phyloP scores from a whole-genome alignment of 2,329 filamentous ascomycete species.

The Emmonsiellopsis sp. region DNA sequence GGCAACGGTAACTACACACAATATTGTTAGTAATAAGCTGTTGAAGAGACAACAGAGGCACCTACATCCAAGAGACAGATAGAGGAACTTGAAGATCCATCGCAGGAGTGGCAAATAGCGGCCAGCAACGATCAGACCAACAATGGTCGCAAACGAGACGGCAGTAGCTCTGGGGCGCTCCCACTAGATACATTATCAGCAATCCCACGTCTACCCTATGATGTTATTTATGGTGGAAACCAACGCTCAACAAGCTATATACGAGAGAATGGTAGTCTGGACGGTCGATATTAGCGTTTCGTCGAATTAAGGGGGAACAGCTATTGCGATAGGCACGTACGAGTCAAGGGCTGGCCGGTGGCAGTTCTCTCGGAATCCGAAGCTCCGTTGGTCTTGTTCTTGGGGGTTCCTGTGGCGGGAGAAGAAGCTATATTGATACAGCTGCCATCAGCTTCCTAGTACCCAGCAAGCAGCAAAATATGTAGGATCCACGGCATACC shows the following conservation, averaged over 20 bases:
- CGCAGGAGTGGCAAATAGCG: constrained; percentile 55
- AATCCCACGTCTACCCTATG: too few relatives aligned
- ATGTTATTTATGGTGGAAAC: constrained; percentile 14
- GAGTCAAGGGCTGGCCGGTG: constrained; percentile 55
- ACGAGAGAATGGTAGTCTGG: constrained; percentile 58
- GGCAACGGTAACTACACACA: constrained; percentile 42
- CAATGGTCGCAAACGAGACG: constrained; percentile 48
- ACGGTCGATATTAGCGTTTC: neutral
- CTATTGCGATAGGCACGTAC: constrained; percentile 28
- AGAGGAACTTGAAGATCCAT: constrained; percentile 53
- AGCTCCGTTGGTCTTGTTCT: constrained; percentile 28
- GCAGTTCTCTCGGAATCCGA: constrained; percentile 45
- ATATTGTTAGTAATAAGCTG: constrained; percentile 3
- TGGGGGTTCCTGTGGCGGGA: neutral
- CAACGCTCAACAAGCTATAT: constrained; percentile 55
- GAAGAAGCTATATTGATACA: neutral
- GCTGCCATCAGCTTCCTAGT: too few relatives aligned
- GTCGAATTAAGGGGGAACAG: neutral
- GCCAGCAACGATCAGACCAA: constrained; percentile 53
- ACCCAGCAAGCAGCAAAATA: neutral
- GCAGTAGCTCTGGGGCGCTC: constrained; percentile 57
- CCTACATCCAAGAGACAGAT: constrained; percentile 48
- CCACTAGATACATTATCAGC: constrained; percentile 37
- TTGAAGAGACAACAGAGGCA: neutral
- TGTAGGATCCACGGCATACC: neutral